Conservation (phyloP, 176 grass and related monocot genomes). For the Zea mays region DNA sequence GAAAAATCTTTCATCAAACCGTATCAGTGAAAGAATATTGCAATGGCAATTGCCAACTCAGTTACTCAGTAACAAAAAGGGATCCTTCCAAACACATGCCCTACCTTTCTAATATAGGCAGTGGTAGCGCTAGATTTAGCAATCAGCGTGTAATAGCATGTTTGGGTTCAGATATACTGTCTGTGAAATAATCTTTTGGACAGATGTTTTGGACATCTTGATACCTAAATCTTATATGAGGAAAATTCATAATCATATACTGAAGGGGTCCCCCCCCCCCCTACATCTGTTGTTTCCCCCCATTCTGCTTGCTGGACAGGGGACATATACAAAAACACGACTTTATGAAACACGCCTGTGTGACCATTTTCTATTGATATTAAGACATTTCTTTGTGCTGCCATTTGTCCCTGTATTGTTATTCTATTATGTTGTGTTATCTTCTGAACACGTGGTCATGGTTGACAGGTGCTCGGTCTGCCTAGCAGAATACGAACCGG, state of each 20-base stretch:
- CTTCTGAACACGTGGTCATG: conserved; percentile 31
- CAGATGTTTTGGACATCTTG: background rate
- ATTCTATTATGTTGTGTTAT: background rate
- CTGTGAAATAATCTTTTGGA: background rate
- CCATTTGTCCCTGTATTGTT: background rate
- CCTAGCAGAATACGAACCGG: conserved; percentile 84
- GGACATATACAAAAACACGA: background rate
- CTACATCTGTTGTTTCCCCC: background rate
- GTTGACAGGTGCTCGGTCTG: conserved; percentile 83
- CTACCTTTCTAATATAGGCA: background rate
- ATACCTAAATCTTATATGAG: background rate
- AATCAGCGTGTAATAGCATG: background rate
- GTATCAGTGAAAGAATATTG: background rate
- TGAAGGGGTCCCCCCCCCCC: background rate
- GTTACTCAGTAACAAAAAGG: background rate
- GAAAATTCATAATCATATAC: background rate
- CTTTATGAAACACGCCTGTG: background rate
- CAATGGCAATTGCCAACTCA: background rate
- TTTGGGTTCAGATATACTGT: conserved; percentile 6
- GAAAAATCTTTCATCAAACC: conserved; percentile 12
- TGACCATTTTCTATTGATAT: background rate
- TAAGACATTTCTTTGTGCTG: background rate
- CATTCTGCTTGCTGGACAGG: background rate
- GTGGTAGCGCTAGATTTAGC: background rate
- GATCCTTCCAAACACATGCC: background rate